Evolutionary conservation across 805 yeast genomes (phyloP), one percentile per base, ranked within the genome.

Genomic region (Zygotorulaspora florentina): DNA sequence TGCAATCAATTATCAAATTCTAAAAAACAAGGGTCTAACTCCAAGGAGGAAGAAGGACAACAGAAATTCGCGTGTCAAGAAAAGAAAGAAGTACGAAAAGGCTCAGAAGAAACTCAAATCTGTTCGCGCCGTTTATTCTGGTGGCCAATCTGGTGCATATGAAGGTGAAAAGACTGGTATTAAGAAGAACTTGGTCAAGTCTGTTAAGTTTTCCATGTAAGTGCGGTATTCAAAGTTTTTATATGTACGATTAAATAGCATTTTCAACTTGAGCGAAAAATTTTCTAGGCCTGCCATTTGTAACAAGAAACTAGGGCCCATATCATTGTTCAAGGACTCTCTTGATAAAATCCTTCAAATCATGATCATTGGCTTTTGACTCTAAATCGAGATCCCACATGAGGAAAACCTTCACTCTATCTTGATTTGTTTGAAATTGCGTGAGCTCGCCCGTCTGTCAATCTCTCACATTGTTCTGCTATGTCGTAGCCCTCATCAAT

Each of bases 151-250:
- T 51, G 85, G 88, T 53, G 83, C 96, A 2, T 93, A 93, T 66
- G 83, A 77, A 52, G 99, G 99, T 69, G 99, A 93, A 67, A 77
- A 80, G 72, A 89, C 97, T 15, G 99, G 99, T 87, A 93, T 93
- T 65, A 89, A 89, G 75, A 91, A 93, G 79, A 88, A 88, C 55
- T 64, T 91, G 42, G 76, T 95, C n/a, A 84, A 87, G 67, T 83
- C 95, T 59, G 89, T 87, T 61, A 86, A 84, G 66, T 82, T 89
- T 52, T 56, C 54, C 43, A 54, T 51, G 47, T 58, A 41, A 26
- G 17, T 34, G 29, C 26, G 28, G 38, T 20, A 17, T 35, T 10
- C n/a, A 20, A 20, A 23, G 13, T 17, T 2, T 37, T 23, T 8
- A 20, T 23, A 23, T 25, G n/a, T 37, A 23, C n/a, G 13, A 20